These are phyloP conservation scores for Gomphus sp. DNA, from an alignment of 1,284 basidiomycete genomes.

Conservation along the genomic window DNA sequence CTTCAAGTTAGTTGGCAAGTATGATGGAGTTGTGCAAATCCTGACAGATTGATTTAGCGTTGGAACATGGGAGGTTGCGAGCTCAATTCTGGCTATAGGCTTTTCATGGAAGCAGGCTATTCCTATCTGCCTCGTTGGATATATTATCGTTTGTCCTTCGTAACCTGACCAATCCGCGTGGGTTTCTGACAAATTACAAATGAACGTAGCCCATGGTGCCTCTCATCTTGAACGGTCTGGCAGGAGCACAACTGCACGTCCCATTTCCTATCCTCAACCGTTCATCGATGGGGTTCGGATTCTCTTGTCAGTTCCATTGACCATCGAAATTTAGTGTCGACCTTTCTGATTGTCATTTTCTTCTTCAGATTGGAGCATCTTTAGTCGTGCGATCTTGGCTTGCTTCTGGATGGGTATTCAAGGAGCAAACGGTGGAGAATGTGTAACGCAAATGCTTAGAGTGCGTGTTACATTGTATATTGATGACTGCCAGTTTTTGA, in stretches of 20 bases:
- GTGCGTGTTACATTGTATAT: background rate
- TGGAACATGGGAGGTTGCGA: conserved; percentile 36
- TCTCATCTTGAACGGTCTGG: conserved; percentile 59
- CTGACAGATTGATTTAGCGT: conserved; percentile 20
- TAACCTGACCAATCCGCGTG: background rate
- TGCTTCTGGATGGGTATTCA: conserved; percentile 72
- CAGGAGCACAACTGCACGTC: conserved; percentile 63
- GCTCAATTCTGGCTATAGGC: conserved; percentile 57
- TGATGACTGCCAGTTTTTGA: background rate
- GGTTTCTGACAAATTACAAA: background rate
- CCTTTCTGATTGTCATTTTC: background rate
- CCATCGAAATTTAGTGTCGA: background rate
- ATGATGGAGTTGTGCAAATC: conserved; percentile 24
- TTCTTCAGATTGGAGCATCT: conserved; percentile 48
- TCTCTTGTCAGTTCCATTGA: conserved; percentile 30
- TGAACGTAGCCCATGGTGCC: conserved; percentile 23
- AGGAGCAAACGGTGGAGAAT: conserved; percentile 48
- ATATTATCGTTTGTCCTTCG: conserved; percentile 36
- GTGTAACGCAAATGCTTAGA: conserved; percentile 42
- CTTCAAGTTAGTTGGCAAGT: conserved; percentile 20
- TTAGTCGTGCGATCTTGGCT: conserved; percentile 64
- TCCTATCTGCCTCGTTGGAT: conserved; percentile 53
- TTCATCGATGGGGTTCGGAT: conserved; percentile 73
- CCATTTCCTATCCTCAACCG: conserved; percentile 68
- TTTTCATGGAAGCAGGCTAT: conserved; percentile 57